phyloP scores from a whole-genome alignment of 441 rosid species.

The Pelargonium australe region DNA sequence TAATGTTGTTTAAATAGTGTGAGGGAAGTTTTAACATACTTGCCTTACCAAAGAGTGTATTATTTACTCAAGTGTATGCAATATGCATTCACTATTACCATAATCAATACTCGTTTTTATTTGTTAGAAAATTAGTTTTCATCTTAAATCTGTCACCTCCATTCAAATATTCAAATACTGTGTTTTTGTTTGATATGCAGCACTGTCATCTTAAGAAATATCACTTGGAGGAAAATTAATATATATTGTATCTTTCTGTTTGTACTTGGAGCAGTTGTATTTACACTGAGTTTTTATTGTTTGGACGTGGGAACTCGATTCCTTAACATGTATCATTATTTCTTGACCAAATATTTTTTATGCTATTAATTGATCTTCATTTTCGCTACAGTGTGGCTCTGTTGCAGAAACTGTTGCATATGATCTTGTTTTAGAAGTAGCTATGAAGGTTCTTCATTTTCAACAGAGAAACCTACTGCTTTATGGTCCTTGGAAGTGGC shows the following conservation, averaged over 20 bases:
- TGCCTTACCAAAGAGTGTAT: background rate
- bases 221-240: background rate
- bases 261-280: background rate
- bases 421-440: conserved; percentile 84
- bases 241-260: background rate
- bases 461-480: conserved; percentile 81
- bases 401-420: conserved; percentile 98
- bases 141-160: background rate
- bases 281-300: background rate
- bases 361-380: conserved; percentile 24
- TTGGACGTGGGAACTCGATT: background rate
- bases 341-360: conserved; percentile 13
- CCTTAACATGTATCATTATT: background rate
- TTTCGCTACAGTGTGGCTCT: conserved; percentile 65
- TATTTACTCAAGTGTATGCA: background rate
- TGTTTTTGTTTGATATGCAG: background rate
- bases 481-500: conserved; percentile 96
- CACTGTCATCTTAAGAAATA: background rate
- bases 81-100: background rate
- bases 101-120: background rate
- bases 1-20: too few relatives aligned
- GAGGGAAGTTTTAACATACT: too few relatives aligned
- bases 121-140: background rate
- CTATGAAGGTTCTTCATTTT: conserved; percentile 81
- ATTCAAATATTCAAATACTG: background rate